These are phyloP conservation scores for Russula foetens DNA, from an alignment of 768 basidiomycete genomes.

Conservation along the genomic window DNA sequence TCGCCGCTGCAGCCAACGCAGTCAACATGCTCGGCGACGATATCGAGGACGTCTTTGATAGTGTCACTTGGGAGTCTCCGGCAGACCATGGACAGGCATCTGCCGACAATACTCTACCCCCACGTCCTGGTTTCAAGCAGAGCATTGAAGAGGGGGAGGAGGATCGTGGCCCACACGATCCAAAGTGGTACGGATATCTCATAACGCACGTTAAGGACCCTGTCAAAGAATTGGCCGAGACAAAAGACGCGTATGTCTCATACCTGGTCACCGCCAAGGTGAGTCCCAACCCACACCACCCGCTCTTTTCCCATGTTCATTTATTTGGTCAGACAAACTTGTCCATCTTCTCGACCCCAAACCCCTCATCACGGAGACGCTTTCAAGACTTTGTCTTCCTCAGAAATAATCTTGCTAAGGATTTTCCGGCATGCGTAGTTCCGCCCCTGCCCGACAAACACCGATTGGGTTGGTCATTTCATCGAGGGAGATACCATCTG, in stretches of 20 bases:
- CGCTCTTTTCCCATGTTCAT: background rate
- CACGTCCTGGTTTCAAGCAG: slow-evolving; percentile 75
- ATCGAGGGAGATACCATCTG: background rate
- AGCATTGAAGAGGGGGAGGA: slow-evolving; percentile 65
- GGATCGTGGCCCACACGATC: slow-evolving; percentile 60
- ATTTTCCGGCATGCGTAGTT: slow-evolving; percentile 97
- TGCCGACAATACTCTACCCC: slow-evolving; percentile 29
- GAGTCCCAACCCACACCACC: slow-evolving; percentile 21
- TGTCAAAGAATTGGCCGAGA: slow-evolving; percentile 91
- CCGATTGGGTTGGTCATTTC: slow-evolving; percentile 65
- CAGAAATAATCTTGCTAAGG: slow-evolving; percentile 75
- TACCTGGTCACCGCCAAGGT: slow-evolving; percentile 90
- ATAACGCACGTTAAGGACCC: slow-evolving; percentile 83
- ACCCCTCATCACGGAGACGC: slow-evolving; percentile 72
- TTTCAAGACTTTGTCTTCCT: slow-evolving; percentile 98
- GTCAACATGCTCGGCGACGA: slow-evolving; percentile 69
- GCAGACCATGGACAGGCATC: slow-evolving; percentile 44
- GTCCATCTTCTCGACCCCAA: slow-evolving; percentile 70
- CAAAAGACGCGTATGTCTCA: slow-evolving; percentile 94
- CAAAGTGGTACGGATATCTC: slow-evolving; percentile 88
- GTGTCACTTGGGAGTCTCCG: slow-evolving; percentile 84
- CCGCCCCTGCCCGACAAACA: slow-evolving; percentile 97
- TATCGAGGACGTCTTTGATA: slow-evolving; percentile 79
- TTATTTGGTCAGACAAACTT: slow-evolving; percentile 66
- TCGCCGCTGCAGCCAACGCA: background rate